A percentile compares a stretch with the other conserved stretches of the same genome.
Conservation (phyloP, 768 basidiomycete genomes). For the Gautieria morchelliformis region DNA sequence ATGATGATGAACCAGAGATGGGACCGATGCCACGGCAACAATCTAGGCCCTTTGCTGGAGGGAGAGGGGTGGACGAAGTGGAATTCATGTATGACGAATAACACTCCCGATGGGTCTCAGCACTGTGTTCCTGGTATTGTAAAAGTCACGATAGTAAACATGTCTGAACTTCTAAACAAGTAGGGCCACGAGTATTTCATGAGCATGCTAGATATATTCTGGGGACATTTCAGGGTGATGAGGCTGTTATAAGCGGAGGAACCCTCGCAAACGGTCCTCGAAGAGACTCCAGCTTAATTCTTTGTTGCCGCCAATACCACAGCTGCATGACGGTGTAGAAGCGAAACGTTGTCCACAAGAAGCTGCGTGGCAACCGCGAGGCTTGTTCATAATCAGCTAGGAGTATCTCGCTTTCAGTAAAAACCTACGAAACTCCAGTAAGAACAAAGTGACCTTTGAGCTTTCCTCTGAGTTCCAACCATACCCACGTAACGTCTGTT, state of each 20-base stretch:
- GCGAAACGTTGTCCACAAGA: conserved; percentile 4
- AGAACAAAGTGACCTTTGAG: conserved; percentile 38
- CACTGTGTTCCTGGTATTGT: not conserved
- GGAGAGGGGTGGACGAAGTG: conserved; percentile 68
- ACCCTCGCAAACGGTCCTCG: conserved; percentile 6
- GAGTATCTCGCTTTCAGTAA: not conserved
- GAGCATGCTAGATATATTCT: not conserved
- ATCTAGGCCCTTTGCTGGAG: conserved; percentile 57
- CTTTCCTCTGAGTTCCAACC: conserved; percentile 52
- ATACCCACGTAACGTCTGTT: conserved; percentile 63
- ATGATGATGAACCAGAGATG: conserved; percentile 60
- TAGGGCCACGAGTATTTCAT: not conserved
- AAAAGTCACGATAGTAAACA: not conserved
- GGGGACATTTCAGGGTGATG: not conserved
- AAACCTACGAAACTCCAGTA: not conserved
- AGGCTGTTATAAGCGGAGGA: not conserved
- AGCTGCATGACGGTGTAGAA: conserved; percentile 3
- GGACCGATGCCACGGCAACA: conserved; percentile 72
- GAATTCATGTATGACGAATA: conserved; percentile 34
- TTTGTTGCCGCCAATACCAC: conserved; percentile 1
- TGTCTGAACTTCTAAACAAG: not conserved
- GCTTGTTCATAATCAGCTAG: conserved; percentile 2
- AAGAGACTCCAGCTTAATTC: not conserved
- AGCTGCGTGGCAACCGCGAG: conserved; percentile 4
- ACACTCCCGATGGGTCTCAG: not conserved